phyloP scores from a whole-genome alignment of 2,329 filamentous ascomycete genomes.

The Hymenoscyphus occultus region DNA sequence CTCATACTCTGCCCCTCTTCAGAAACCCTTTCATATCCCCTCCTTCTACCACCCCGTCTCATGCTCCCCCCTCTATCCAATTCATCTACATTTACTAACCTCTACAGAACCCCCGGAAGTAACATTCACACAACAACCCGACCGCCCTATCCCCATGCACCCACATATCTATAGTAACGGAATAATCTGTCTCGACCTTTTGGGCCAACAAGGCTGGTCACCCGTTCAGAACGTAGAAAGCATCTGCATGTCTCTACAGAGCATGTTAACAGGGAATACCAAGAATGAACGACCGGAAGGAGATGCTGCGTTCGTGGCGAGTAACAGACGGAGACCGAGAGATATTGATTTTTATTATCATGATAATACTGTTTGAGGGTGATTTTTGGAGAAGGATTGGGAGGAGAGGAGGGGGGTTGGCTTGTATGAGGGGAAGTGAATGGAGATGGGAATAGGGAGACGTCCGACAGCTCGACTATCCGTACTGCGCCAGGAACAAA shows the following conservation, averaged over 20 bases:
- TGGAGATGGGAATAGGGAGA: neutral
- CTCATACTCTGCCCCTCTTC: no score
- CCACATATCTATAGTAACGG: conserved; percentile 97
- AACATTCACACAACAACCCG: conserved; percentile 68
- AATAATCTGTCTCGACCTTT: conserved; percentile 94
- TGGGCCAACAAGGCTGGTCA: conserved; percentile 86
- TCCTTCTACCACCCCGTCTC: neutral
- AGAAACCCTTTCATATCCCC: no score
- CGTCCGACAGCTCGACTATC: no score
- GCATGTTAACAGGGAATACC: conserved; percentile 94
- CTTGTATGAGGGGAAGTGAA: neutral
- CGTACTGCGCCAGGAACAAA: no score
- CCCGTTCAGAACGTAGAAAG: conserved; percentile 97
- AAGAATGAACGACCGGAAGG: conserved; percentile 88
- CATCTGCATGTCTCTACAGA: conserved; percentile 95
- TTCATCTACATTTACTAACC: neutral
- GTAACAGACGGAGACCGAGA: conserved; percentile 73
- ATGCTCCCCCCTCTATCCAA: neutral
- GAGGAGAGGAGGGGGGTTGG: conserved; percentile 34
- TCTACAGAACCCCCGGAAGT: conserved; percentile 86
- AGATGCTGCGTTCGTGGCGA: conserved; percentile 82
- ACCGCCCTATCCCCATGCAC: conserved; percentile 80
- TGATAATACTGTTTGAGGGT: conserved; percentile 65
- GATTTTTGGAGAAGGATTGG: neutral
- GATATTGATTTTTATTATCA: conserved; percentile 96